Evolutionary conservation across 2,329 filamentous ascomycete species (phyloP).

Genomic region (Colletotrichum liriopes): DNA sequence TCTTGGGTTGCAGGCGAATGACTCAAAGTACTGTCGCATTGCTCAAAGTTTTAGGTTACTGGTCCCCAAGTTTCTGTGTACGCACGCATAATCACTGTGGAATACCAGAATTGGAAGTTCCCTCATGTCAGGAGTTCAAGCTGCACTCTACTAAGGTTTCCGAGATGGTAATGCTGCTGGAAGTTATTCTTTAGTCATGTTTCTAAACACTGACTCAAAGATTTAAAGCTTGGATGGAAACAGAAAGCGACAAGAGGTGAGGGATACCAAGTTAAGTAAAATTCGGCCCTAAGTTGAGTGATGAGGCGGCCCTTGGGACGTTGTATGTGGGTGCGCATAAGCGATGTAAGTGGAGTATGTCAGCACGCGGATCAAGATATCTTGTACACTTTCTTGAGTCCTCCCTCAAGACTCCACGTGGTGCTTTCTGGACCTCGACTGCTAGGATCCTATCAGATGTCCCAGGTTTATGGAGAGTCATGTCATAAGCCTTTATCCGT

Average conservation of each 20-base stretch:
- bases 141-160: constrained; percentile 4
- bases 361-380: background rate
- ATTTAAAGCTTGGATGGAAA: no score
- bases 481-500: background rate
- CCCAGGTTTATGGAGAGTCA: background rate
- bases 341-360: background rate
- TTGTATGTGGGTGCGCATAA: no score
- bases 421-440: background rate
- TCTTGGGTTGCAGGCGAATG: background rate
- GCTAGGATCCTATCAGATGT: background rate
- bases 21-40: constrained; percentile 22
- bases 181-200: constrained; percentile 17
- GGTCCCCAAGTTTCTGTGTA: background rate
- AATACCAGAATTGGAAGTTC: background rate
- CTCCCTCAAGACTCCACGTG: background rate
- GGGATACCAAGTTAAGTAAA: background rate
- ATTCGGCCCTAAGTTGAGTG: background rate
- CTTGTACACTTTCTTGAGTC: no score
- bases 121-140: background rate
- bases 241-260: background rate
- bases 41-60: background rate
- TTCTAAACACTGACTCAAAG: constrained; percentile 10
- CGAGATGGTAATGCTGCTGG: background rate
- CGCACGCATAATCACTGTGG: background rate
- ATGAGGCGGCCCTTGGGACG: no score